Conservation (phyloP, 768 basidiomycete species). For the Tulasnella sp. region DNA sequence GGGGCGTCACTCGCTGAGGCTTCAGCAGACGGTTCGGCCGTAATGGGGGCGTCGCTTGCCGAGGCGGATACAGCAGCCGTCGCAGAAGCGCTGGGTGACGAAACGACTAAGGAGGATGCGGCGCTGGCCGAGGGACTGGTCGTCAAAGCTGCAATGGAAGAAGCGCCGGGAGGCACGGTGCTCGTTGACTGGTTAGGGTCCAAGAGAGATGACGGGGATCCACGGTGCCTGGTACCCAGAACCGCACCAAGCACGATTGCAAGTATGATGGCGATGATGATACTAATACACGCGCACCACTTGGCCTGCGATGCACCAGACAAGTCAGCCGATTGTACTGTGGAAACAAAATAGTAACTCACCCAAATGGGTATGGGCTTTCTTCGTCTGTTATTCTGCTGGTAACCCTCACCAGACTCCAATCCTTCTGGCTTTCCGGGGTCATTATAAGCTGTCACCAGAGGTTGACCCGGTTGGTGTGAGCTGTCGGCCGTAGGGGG, state of each 20-base stretch:
- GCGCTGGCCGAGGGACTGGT: background rate
- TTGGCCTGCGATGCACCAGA: background rate
- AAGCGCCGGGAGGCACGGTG: background rate
- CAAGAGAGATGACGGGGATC: background rate
- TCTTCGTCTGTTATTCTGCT: background rate
- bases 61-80: background rate
- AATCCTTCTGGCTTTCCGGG: background rate
- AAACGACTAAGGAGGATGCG: background rate
- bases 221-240: background rate
- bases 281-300: background rate
- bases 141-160: background rate
- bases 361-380: background rate
- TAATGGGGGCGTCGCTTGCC: background rate
- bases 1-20: background rate
- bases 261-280: background rate
- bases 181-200: background rate
- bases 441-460: too few relatives aligned
- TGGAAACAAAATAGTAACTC: background rate
- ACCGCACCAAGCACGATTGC: background rate
- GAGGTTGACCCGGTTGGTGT: background rate
- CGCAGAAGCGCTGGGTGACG: background rate
- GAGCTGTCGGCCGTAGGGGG: too few relatives aligned
- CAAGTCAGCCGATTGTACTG: background rate
- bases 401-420: too few relatives aligned
- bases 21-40: background rate